Conservation (phyloP, 1,139 yeast species). For the Yamadazyma pseudoaaseri region DNA sequence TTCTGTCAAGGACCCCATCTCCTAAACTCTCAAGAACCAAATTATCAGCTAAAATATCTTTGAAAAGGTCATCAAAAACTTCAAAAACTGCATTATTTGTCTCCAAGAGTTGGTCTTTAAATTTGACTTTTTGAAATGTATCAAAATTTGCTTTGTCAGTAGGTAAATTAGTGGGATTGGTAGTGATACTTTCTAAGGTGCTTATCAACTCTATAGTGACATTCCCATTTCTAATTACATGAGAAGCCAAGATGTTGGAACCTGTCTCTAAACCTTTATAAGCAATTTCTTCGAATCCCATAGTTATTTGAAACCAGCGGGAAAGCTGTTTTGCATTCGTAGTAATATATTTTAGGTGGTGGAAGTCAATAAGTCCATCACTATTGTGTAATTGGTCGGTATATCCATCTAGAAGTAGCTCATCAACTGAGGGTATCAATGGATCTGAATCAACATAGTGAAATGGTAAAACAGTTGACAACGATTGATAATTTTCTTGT, state of each 20-base stretch:
- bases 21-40: conserved; percentile 1
- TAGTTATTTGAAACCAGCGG: conserved; percentile 46
- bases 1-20: conserved; percentile 6
- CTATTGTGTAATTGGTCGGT: conserved; percentile 19
- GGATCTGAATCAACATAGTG: conserved; percentile 21
- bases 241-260: conserved; percentile 52
- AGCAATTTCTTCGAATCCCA: conserved; percentile 68
- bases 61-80: conserved; percentile 4
- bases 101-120: background rate
- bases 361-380: conserved; percentile 36
- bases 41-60: conserved; percentile 3
- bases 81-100: background rate
- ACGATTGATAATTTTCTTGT: background rate
- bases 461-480: conserved; percentile 22
- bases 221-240: conserved; percentile 61
- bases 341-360: conserved; percentile 29
- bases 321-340: conserved; percentile 71
- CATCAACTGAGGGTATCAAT: conserved; percentile 16
- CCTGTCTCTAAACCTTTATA: conserved; percentile 69
- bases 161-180: conserved; percentile 11
- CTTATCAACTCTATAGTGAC: conserved; percentile 50
- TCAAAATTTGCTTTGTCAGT: background rate
- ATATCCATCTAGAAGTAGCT: conserved; percentile 25
- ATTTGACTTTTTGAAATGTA: background rate
- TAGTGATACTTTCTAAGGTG: conserved; percentile 18